Evolutionary conservation across 371 early-diverging fungal species (phyloP), one percentile per base, ranked within the genome.

Genomic region (Rhizomucor miehei): DNA sequence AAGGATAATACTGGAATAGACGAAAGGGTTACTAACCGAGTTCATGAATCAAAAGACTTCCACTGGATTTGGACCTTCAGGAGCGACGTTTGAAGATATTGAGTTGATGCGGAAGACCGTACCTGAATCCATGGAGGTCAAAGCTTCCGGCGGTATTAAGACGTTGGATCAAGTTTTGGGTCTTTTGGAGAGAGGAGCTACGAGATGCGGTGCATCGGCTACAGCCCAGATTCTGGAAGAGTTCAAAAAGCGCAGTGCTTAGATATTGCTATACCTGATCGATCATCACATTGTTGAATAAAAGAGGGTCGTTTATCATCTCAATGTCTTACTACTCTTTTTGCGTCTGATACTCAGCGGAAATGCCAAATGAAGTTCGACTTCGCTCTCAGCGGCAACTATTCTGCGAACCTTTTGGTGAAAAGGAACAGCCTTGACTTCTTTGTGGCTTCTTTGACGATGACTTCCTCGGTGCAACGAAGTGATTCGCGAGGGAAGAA

Each of bases 141-240:
- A 86, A 66, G 86, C 86, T 1, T 86, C 86, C 0, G 86, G 86
- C 34, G 85, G 86, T 34, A 74, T 86, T 54, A 71, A 85, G 49
- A 75, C 75, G 13, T 68, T 86, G 40, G 85, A 85, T 54, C 80
- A 83, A 39, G 77, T 86, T 1, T 59, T 82, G 16, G 68, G 71
- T 51, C 77, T 81, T 50, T 64, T 86, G 41, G 65, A 78, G 56
- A 77, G 77, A 16, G 85, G 86, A 14, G 77, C 77, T 17, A 82
- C 81, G 20, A 82, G 86, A 46, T 78, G 81, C 48, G 86, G 86
- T 19, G 75, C 79, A 19, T 83, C 84, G 52, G 79, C 81, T 17
- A 82, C 85, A 0, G 81, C 65, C 13, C 52, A 75, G 17, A 86
- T 86, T 44, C 48, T 86, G 39, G 81, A 83, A 44, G 85, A 84